These are phyloP conservation scores for Vachellia pachyceras DNA, from an alignment of 306 rosid species.

Conservation along the genomic window DNA sequence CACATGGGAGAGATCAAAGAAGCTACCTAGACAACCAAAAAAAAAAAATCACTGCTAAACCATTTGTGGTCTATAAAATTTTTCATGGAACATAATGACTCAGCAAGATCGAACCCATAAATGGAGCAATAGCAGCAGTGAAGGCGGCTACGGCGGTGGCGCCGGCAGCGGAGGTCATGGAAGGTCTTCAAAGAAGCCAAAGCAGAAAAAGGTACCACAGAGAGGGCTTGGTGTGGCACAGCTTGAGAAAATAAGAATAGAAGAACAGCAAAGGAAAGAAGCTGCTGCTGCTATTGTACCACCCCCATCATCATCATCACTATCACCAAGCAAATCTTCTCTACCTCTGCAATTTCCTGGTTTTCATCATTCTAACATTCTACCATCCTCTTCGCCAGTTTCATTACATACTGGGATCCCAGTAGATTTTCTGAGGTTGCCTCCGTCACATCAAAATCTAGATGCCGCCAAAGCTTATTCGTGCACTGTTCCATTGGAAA, in stretches of 20 bases:
- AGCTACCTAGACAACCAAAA: background rate
- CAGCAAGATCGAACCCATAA: conserved; percentile 57
- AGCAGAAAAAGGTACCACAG: conserved; percentile 77
- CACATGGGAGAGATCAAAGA: background rate
- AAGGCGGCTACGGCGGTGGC: no score
- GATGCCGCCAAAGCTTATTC: conserved; percentile 40
- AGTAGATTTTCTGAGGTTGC: conserved; percentile 38
- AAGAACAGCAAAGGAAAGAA: conserved; percentile 65
- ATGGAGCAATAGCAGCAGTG: conserved; percentile 37
- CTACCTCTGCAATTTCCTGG: conserved; percentile 44
- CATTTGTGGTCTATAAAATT: background rate
- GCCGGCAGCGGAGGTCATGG: background rate
- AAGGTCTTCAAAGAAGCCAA: conserved; percentile 60
- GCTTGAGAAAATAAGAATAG: conserved; percentile 79
- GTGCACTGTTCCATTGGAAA: conserved; percentile 43
- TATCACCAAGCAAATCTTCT: conserved; percentile 48
- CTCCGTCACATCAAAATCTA: conserved; percentile 4
- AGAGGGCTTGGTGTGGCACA: conserved; percentile 96
- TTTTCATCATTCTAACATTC: conserved; percentile 42
- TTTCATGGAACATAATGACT: conserved; percentile 61
- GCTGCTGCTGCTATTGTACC: conserved; percentile 25
- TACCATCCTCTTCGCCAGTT: conserved; percentile 30
- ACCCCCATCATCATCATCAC: conserved; percentile 42
- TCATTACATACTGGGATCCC: conserved; percentile 37
- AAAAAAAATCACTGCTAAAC: background rate